phyloP scores from a whole-genome alignment of 306 rosid species.

The Lotus japonicus region DNA sequence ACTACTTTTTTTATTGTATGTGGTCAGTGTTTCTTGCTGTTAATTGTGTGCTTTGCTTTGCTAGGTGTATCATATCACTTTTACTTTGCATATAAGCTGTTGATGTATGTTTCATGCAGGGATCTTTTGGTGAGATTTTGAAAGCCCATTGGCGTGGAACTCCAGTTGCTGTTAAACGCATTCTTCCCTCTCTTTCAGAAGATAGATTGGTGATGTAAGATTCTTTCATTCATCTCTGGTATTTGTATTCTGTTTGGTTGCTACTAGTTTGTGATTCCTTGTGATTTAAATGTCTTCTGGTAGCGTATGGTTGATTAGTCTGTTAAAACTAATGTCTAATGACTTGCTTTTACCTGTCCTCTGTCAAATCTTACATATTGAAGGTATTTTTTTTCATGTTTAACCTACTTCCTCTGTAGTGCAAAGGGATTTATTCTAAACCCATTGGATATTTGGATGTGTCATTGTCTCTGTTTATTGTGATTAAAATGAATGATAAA shows the following conservation, averaged over 20 bases:
- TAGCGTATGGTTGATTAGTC: constrained; percentile 1
- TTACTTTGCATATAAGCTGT: background rate
- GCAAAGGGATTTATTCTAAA: background rate
- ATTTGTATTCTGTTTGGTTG: constrained; percentile 6
- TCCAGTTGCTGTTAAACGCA: constrained; percentile 98
- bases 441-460: background rate
- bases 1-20: background rate
- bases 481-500: background rate
- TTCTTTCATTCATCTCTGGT: constrained; percentile 21
- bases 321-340: background rate
- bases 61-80: background rate
- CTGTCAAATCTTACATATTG: background rate
- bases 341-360: background rate
- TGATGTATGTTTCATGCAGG: constrained; percentile 45
- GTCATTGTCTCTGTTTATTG: constrained; percentile 2
- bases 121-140: constrained; percentile 95
- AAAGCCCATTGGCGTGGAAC: constrained; percentile 99
- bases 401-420: background rate
- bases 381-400: background rate
- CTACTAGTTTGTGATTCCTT: background rate
- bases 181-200: constrained; percentile 93
- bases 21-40: background rate
- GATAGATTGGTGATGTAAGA: constrained; percentile 93
- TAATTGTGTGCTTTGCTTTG: constrained; percentile 1
- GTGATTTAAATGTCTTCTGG: background rate